Conservation (phyloP, 2,329 filamentous ascomycete genomes). For the Cladobotryum mycophilum region DNA sequence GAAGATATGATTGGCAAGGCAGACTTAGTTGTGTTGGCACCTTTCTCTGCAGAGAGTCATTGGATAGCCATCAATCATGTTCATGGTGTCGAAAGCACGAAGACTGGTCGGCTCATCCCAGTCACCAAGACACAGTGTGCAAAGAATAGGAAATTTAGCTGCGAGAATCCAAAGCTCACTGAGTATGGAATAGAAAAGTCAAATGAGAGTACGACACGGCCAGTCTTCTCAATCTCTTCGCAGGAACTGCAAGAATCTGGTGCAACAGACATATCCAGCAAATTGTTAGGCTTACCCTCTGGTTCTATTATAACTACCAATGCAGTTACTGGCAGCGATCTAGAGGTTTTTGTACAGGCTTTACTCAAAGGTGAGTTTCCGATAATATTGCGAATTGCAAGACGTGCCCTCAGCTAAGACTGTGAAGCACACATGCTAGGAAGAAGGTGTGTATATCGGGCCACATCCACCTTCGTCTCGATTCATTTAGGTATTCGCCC, state of each 20-base stretch:
- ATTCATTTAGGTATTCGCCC: conserved; percentile 20
- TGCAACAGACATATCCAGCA: conserved; percentile 17
- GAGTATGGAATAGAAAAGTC: conserved; percentile 40
- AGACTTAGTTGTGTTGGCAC: conserved; percentile 48
- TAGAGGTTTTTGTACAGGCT: conserved; percentile 48
- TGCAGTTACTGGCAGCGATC: conserved; percentile 46
- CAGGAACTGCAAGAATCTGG: conserved; percentile 27
- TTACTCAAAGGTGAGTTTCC: conserved; percentile 26
- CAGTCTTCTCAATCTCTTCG: conserved; percentile 23
- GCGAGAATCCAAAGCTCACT: conserved; percentile 42
- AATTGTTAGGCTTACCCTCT: conserved; percentile 25
- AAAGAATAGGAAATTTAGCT: conserved; percentile 51
- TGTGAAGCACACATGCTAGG: conserved; percentile 12
- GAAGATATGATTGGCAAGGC: conserved; percentile 41
- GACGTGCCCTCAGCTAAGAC: neutral
- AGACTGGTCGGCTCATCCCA: conserved; percentile 34
- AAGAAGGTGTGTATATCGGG: conserved; percentile 31
- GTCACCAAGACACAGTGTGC: conserved; percentile 50
- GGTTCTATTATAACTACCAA: conserved; percentile 46
- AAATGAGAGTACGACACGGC: conserved; percentile 26
- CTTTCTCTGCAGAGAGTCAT: conserved; percentile 53
- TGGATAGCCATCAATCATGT: conserved; percentile 47
- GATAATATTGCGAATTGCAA: neutral
- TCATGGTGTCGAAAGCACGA: conserved; percentile 45
- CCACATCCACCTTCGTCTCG: conserved; percentile 35